A percentile compares a stretch with the other conserved stretches of the same genome.
Conservation (phyloP, 73 alveolate genomes). For the Loxodes magnus region DNA sequence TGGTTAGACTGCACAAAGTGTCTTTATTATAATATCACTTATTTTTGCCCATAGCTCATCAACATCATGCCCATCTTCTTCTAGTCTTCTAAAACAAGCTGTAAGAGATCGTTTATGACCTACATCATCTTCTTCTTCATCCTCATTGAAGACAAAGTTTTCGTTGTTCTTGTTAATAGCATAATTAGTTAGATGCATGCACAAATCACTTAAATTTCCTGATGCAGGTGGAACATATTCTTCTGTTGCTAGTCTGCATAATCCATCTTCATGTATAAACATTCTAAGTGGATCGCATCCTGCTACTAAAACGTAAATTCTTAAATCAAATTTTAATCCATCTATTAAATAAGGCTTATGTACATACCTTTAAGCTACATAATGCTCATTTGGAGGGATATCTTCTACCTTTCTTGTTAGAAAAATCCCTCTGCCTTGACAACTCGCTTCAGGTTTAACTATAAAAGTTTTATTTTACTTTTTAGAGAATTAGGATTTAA, state of each 20-base stretch:
- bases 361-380: conserved; percentile 70
- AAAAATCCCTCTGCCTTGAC: conserved; percentile 72
- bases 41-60: conserved; percentile 26
- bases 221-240: conserved; percentile 45
- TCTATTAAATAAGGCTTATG: conserved; percentile 84
- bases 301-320: conserved; percentile 78
- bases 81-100: conserved; percentile 26
- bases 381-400: conserved; percentile 50
- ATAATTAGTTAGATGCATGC: conserved; percentile 88
- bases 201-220: conserved; percentile 40
- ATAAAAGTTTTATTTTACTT: conserved; percentile 54
- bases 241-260: conserved; percentile 75
- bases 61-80: conserved; percentile 37
- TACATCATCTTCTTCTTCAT: conserved; percentile 30
- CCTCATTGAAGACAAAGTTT: conserved; percentile 46
- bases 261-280: conserved; percentile 84
- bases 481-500: conserved; percentile 26
- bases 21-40: conserved; percentile 36
- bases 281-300: conserved; percentile 88
- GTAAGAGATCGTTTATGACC: conserved; percentile 58
- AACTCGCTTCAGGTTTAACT: conserved; percentile 71
- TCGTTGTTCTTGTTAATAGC: conserved; percentile 71
- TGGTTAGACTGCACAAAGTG: conserved; percentile 46
- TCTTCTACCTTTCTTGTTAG: conserved; percentile 45
- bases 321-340: conserved; percentile 73